Evolutionary conservation across 305 asterid species (phyloP), one percentile per base, ranked within the genome.

Genomic region (Rubia balearica): DNA sequence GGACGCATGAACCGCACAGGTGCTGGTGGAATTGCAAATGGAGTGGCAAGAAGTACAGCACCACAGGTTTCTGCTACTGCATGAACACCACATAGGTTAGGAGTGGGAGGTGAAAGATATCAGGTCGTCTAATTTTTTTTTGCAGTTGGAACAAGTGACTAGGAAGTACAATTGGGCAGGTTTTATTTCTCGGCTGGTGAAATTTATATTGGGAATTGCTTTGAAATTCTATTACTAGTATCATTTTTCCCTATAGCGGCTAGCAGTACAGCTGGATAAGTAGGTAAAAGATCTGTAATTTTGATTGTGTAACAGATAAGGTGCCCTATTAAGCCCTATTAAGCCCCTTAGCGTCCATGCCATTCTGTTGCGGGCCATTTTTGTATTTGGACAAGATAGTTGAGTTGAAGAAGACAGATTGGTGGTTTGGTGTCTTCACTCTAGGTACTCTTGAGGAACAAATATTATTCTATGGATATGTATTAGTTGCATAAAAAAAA

Each of bases 11-110:
- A 78, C 61, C 90, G 91, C 30, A 3, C 11, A 0, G 48, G 75
- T 27, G 68, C 71, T 19, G 84, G 84, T 73, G 90, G 86, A 71
- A 69, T 89, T 78, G 69, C 85, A 57, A 79, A 88, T 70, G 93
- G 89, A 61, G 77, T 76, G 65, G 78, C 87, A 12, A 91, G 79
- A 65, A 84, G 75, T 63, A 81, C 73, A 82, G 70, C 88, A 1
- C 96, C 94, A 41, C 76, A 82, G n/a, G 89, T 84, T 45, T 73
- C 95, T 21, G 91, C 95, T 17, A 80, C 96, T 36, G 96, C 96
- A 73, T 88, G 87, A 91, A 22, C 38, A 1, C 11, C 63, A 21
- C 59, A 9, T 66, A 72, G 77, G 74, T 43, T 70, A 73, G 74
- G 59, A n/a, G 53, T 66, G 4, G 71, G 46, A 55, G 65, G 63